Base-by-base conservation (phyloP, 1,139 yeast species). In the Yamadazyma trypodendri region DNA sequence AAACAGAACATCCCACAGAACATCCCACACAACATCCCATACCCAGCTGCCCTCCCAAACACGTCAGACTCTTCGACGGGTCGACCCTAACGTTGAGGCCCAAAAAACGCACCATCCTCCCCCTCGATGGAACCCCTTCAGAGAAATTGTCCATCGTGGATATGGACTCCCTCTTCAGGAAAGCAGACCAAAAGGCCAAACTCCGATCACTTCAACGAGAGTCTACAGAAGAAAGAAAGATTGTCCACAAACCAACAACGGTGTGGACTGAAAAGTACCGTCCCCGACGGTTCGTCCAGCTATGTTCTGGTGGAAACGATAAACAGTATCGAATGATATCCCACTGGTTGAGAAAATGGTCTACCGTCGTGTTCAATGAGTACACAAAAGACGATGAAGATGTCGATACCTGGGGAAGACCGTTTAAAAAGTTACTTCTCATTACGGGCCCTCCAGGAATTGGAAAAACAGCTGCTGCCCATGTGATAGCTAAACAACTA, bases 361-460 rank as follows among this genome's bases (percentile, higher is more conserved):
- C 85, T 2, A 60, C 75, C 4, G 71, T 78, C 1, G 95, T 85
- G 1, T 82, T 78, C 52, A 74, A 77, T 7, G 73, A 69, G 33
- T 28, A 24, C 10, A 24, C 24, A 3, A 64, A 58, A 9, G 28
- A 31, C 28, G 44, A 36, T 28, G 49, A 47, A 23, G 58, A 52
- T n/a, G 51, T 44, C 3, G 96, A 88, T 55, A 71, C 77, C 0
- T 66, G 75, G 32, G 79, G 82, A 6, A 69, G 97, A 35, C 97
- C 97, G 0, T 64, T 60, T n/a, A 72, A 72, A 38, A 84, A 79
- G 48, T 71, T 92, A 1, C 56, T 92, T 28, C 63, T 92, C 34
- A 74, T 92, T 3, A 88, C 84, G 55, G 98, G 98, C 0, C 95
- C 97, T 0, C 90, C 96, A 1, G 98, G 98, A 1, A 74, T 86